Percentiles rank a stretch among this genome's conserved stretches.
Conservation (phyloP, 257 asterid species). For the Petunia secreta region DNA sequence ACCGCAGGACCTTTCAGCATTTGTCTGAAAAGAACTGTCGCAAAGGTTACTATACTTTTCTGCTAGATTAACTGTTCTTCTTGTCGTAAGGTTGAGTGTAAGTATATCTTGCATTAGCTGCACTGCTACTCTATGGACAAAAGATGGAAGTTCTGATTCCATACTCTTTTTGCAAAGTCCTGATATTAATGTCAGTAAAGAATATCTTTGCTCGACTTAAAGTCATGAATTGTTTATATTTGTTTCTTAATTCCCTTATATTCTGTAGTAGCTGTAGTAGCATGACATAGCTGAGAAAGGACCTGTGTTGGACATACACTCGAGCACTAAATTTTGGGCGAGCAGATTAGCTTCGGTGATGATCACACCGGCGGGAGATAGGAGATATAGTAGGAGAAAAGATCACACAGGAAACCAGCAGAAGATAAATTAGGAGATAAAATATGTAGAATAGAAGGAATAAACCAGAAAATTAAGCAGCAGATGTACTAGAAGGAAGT, state of each 20-base stretch:
- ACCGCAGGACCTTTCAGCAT: conserved; percentile 68
- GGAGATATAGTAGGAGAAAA: not conserved
- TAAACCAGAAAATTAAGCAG: no score
- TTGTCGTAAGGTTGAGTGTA: not conserved
- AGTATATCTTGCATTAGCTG: not conserved
- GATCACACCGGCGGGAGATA: not conserved
- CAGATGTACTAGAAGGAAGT: no score
- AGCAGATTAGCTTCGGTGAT: not conserved
- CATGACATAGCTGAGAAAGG: not conserved
- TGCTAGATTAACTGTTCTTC: not conserved
- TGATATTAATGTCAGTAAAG: no score
- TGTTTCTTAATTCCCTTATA: not conserved
- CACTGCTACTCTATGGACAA: no score
- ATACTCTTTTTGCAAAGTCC: no score
- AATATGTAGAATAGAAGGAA: not conserved
- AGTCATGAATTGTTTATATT: not conserved
- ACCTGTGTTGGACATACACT: not conserved
- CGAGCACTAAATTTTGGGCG: not conserved
- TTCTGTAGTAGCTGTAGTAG: conserved; percentile 1
- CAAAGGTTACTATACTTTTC: conserved; percentile 30
- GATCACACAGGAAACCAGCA: not conserved
- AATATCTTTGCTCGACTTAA: not conserved
- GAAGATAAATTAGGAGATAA: not conserved
- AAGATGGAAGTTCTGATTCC: no score
- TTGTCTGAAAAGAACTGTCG: conserved; percentile 39